Percentiles rank a stretch among this genome's conserved stretches.
phyloP scores from a whole-genome alignment of 2,329 filamentous ascomycete species.

The Uncinocarpus reesii region DNA sequence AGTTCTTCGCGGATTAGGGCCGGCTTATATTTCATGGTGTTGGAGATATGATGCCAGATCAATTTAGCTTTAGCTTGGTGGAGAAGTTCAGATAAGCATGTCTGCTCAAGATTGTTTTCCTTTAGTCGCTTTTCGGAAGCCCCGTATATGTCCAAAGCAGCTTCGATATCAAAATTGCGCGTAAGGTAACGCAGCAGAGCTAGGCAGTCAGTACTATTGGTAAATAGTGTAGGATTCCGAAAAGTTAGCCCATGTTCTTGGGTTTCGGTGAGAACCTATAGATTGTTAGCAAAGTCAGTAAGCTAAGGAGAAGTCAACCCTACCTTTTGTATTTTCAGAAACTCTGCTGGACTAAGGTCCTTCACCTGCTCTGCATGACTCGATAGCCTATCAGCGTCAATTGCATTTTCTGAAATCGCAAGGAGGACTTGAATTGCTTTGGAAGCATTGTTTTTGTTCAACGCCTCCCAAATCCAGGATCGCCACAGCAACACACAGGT shows the following conservation, averaged over 20 bases:
- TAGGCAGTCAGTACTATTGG: constrained; percentile 50
- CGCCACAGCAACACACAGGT: constrained; percentile 45
- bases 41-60: constrained; percentile 54
- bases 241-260: constrained; percentile 49
- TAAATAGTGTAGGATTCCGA: constrained; percentile 41
- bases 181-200: constrained; percentile 59
- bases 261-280: constrained; percentile 43
- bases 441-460: constrained; percentile 37
- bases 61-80: constrained; percentile 60
- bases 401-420: constrained; percentile 29
- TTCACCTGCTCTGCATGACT: constrained; percentile 13
- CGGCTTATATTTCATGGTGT: constrained; percentile 57
- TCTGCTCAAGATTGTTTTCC: constrained; percentile 27
- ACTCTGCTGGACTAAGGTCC: constrained; percentile 25
- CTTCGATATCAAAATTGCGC: constrained; percentile 25
- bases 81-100: constrained; percentile 46
- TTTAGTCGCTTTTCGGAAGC: constrained; percentile 39
- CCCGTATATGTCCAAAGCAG: constrained; percentile 32
- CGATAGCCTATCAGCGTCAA: constrained; percentile 25
- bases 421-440: constrained; percentile 33
- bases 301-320: constrained; percentile 17
- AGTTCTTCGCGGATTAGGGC: constrained; percentile 54
- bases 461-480: constrained; percentile 58
- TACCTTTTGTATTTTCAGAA: constrained; percentile 34
- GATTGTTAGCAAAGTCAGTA: constrained; percentile 42